A percentile compares a stretch with the other conserved stretches of the same genome.
These are phyloP conservation scores for Neofusicoccum laricinum DNA, from an alignment of 2,329 filamentous ascomycete genomes.

Conservation along the genomic window DNA sequence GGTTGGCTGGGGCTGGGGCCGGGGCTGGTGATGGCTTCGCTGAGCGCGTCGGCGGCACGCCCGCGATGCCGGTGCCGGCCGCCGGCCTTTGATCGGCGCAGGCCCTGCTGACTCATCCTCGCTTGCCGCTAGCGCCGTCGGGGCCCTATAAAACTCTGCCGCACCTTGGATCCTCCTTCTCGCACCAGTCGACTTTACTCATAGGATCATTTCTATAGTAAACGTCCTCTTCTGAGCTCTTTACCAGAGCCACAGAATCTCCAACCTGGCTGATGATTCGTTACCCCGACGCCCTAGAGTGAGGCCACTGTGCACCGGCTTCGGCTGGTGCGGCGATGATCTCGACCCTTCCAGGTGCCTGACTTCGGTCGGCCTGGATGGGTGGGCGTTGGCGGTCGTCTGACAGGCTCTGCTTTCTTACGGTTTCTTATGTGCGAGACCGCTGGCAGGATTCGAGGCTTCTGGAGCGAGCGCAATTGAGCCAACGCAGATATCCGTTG, in stretches of 20 bases:
- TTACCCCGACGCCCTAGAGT: conserved; percentile 84
- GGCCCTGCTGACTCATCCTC: not conserved
- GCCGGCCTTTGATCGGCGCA: not conserved
- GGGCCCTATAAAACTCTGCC: not conserved
- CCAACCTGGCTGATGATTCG: conserved; percentile 85
- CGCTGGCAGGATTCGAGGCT: not conserved
- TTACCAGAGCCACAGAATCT: conserved; percentile 87
- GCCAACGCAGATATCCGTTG: not conserved
- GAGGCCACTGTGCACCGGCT: conserved; percentile 62
- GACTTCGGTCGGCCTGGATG: conserved; percentile 69
- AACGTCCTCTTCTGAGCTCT: conserved; percentile 88
- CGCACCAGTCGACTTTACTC: conserved; percentile 13
- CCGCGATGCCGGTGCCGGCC: not conserved
- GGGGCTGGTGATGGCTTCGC: too few species aligned
- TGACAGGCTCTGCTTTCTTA: conserved; percentile 64
- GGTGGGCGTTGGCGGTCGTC: conserved; percentile 81
- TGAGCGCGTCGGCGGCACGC: not conserved
- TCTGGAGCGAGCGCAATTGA: not conserved
- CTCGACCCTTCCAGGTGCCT: conserved; percentile 70
- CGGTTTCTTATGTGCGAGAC: not conserved
- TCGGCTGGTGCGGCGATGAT: conserved; percentile 95
- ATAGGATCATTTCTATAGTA: conserved; percentile 98
- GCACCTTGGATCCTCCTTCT: not conserved
- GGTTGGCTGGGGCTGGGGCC: not conserved
- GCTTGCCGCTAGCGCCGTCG: not conserved